Base-by-base conservation (phyloP, 768 basidiomycete genomes). In the Mycena latifolia region DNA sequence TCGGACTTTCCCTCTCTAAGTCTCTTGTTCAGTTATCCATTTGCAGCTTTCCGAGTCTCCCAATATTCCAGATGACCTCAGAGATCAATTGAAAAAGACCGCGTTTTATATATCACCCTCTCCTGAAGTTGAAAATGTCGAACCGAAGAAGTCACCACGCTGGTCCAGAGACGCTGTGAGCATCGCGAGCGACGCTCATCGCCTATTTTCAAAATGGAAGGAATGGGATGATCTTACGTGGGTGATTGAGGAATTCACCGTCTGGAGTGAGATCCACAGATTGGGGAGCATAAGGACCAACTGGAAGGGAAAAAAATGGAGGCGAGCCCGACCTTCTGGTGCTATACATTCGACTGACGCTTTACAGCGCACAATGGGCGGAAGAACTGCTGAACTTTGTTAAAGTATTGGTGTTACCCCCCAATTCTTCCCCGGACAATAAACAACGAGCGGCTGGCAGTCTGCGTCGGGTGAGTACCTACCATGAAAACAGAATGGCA, bases 191-290 rank as follows among this genome's bases (percentile, higher is more conserved):
- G 25, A 25, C 41, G 54, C 54, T 5, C 54, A 55, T 31, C 17
- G 8, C 25, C 37, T 29, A 1, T 55, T 55, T 20, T 20, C 10
- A 14, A 17, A 20, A 3, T 55, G 55, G 39, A 14, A 4, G 2
- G 9, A 14, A 31, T 31, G 39, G 55, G 41, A 45, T 2, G 25
- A 25, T n/a, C 28, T 31, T 28, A 5, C 10, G 9, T 55, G 55
- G 55, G 55, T 29, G 17, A 28, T 55, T 29, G 41, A 25, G 18
- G 55, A 45, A 45, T 31, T 29, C 22, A 29, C 1, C 28, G 41
- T 55, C 3, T 55, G 55, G 55, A 55, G 55, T n/a, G 55, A 55
- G 55, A 55, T 55, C 5, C 55, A 55, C 25, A 41, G 55, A 12
- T 5, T 55, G 5, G 55, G 37, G 2, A 55, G 55, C 41, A 45